phyloP scores from a whole-genome alignment of 2,329 filamentous ascomycete species.

The Penicillium sp. region DNA sequence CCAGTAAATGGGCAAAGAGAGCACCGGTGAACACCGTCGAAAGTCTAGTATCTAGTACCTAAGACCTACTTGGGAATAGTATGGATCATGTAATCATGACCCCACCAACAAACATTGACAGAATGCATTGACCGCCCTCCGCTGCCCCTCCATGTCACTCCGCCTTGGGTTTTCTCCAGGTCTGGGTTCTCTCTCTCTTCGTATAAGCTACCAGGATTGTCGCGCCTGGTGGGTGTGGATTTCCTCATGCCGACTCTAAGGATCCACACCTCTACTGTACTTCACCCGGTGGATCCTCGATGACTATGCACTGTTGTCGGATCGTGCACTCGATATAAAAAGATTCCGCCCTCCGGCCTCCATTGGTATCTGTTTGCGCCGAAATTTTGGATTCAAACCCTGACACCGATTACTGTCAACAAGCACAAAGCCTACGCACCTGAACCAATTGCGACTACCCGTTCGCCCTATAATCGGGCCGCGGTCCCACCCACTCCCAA shows the following conservation, averaged over 20 bases:
- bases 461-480: background rate
- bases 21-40: no score
- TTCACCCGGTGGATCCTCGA: constrained; percentile 5
- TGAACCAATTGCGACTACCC: background rate
- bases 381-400: background rate
- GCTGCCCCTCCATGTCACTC: background rate
- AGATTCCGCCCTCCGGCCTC: background rate
- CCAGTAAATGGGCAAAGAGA: no score
- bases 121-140: background rate
- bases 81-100: background rate
- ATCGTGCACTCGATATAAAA: background rate
- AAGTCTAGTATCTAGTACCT: background rate
- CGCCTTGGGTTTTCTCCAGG: background rate
- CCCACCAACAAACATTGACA: background rate
- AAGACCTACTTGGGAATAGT: background rate
- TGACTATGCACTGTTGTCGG: background rate
- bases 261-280: constrained; percentile 4
- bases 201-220: background rate
- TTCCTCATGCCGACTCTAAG: constrained; percentile 6
- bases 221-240: constrained; percentile 7
- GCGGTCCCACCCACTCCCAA: background rate
- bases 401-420: background rate
- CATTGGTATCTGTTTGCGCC: background rate
- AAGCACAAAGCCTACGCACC: background rate
- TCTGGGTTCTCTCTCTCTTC: background rate